Evolutionary conservation across 2,329 filamentous ascomycete species (phyloP), one percentile per base, ranked within the genome.

Genomic region (Nemania diffusa): DNA sequence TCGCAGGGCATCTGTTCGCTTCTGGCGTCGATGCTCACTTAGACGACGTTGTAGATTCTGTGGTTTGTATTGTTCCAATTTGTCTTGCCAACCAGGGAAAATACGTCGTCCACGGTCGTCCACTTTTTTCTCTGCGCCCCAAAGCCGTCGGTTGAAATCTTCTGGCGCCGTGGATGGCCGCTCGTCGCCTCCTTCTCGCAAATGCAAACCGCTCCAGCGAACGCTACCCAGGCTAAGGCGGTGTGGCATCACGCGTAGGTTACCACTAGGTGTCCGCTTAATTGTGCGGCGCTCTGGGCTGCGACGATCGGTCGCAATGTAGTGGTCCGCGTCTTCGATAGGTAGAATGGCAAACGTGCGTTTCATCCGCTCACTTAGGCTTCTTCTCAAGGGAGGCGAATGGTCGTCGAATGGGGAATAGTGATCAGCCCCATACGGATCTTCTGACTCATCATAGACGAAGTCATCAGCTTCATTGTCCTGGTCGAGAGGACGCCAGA

Each of bases 281-380:
- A 90, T 88, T 1, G 84, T 89, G 27, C 87, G 83, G 3, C 87
- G 84, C 46, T 89, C 85, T 0, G 82, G 79, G 2, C 78, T 78
- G 32, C 79, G 74, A 27, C 73, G 76, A 15, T 81, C 78, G 22
- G 73, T 65, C 2, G 67, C 62, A 34, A 74, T 74, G 56, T 80
- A 76, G 48, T 80, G 74, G 32, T 81, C 79, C 26, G 83, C 79
- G 52, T 82, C 78, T 2, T 81, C 79, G n/a, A 82, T 71, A 0
- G 88, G 88, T 55, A 90, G 73, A 29, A 90, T 88, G 13, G 88
- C 84, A 79, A 90, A 89, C 0, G 88, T 90, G 40, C 82, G 81
- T 77, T 85, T 87, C 79, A 89, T 78, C 34, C 83, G 84, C 37
- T 81, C 77, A 64, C 82, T 86, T 42, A 83, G 82, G 2, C 83